A percentile compares a stretch with the other conserved stretches of the same genome.
Evolutionary conservation across 768 basidiomycete species (phyloP).

Genomic region (Tylopilus plumbeoviolaceoides): DNA sequence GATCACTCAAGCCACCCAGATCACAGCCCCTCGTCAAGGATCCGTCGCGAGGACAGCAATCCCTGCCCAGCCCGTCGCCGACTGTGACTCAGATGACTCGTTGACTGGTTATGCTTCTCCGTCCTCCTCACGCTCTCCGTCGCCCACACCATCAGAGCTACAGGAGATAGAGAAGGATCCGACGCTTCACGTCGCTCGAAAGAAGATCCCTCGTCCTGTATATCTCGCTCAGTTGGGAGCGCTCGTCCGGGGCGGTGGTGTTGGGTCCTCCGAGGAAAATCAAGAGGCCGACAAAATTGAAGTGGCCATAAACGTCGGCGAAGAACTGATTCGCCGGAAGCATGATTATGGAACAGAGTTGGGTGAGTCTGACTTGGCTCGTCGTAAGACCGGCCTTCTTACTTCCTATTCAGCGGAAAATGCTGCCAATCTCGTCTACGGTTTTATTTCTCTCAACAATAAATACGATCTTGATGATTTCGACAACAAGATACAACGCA

Average conservation of each 20-base stretch:
- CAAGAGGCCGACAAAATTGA: slow-evolving; percentile 75
- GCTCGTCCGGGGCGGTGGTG: slow-evolving; percentile 61
- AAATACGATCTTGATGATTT: slow-evolving; percentile 84
- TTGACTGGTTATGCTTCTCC: slow-evolving; percentile 71
- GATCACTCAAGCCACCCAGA: slow-evolving; percentile 10
- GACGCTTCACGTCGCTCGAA: slow-evolving; percentile 62
- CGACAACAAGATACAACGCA: slow-evolving; percentile 67
- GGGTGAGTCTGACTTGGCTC: slow-evolving; percentile 39
- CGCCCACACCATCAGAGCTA: slow-evolving; percentile 78
- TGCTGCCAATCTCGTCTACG: slow-evolving; percentile 74
- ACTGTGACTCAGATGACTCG: slow-evolving; percentile 80
- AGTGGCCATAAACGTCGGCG: slow-evolving; percentile 75
- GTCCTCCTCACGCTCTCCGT: slow-evolving; percentile 64
- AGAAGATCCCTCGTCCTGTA: slow-evolving; percentile 77
- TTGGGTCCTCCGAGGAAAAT: slow-evolving; percentile 49
- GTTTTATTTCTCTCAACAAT: slow-evolving; percentile 70
- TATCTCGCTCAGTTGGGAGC: slow-evolving; percentile 84
- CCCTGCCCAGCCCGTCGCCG: slow-evolving; percentile 21
- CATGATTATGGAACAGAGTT: slow-evolving; percentile 83
- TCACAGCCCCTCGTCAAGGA: background rate
- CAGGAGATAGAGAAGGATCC: slow-evolving; percentile 86
- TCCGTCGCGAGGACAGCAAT: background rate
- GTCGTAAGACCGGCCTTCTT: slow-evolving; percentile 3
- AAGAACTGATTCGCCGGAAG: slow-evolving; percentile 82
- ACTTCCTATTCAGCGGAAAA: slow-evolving; percentile 69